Base-by-base conservation (phyloP, 371 early-diverging fungal genomes). In the Encephalitozoon romaleae region DNA sequence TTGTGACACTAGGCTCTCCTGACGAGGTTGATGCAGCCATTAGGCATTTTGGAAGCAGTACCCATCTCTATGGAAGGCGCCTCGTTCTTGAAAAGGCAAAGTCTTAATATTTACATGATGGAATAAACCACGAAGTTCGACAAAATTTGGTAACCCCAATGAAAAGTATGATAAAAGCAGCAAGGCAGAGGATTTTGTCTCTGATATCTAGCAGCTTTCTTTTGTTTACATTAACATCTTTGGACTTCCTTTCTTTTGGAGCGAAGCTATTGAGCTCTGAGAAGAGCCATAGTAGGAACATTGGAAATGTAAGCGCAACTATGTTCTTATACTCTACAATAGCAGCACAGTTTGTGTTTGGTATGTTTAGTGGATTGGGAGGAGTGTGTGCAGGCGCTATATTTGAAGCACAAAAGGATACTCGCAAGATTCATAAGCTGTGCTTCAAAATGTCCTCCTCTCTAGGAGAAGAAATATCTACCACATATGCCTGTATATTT, bases 61-160 rank as follows among this genome's bases (percentile, higher is more conserved):
- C 96, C 41, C 98, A 98, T 87, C 89, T 98, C 87, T 95, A 95
- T 80, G 98, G 98, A 42, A 89, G 98, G 69, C 94, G 94, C 78
- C 82, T 98, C 82, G 95, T 98, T 9, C 84, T 96, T 38, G 94
- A 95, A 84, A 55, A 39, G 72, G 84, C 84, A 1, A 65, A 81
- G 41, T 9, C 65, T 43, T 83, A 78, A 66, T 34, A 25, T 15
- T 43, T 2, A 11, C 12, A 11, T 4, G 15, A 15, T n/a, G n/a
- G n/a, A 43, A 43, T 43, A 9, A 12, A 39, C 15, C 12, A 43
- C 12, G 5, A 12, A 43, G n/a, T 15, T 12, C 15, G 15, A 15
- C 12, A 15, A 15, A 47, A 21, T 21, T 47, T 47, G 15, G 6
- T 6, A 47, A 21, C 49, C 49, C 21, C 15, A 21, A 47, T 47